These are phyloP conservation scores for Colletotrichum melonis DNA, from an alignment of 2,329 filamentous ascomycete genomes.

Conservation along the genomic window DNA sequence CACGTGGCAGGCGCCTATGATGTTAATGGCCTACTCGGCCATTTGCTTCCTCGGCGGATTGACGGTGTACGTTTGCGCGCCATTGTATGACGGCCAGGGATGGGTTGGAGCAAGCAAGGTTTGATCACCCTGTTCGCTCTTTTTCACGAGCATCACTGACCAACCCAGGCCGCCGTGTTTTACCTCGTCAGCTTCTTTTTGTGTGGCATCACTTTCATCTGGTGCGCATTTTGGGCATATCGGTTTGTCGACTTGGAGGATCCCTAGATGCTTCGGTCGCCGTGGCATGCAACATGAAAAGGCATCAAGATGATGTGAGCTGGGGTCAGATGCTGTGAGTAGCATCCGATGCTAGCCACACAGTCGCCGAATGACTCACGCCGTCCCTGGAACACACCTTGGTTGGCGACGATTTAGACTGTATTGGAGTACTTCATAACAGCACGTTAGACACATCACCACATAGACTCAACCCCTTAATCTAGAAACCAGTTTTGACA, in stretches of 20 bases:
- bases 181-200: conserved; percentile 38
- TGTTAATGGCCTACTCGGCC: conserved; percentile 42
- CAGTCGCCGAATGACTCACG: conserved; percentile 30
- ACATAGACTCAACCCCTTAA: not conserved
- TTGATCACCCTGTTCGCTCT: not conserved
- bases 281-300: not conserved
- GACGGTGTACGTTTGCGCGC: conserved; percentile 40
- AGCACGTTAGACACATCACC: not conserved
- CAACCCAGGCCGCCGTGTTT: conserved; percentile 35
- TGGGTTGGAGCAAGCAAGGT: conserved; percentile 37
- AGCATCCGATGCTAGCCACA: not conserved
- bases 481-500: not conserved
- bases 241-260: conserved; percentile 39
- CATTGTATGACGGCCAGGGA: conserved; percentile 37
- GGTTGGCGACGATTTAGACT: not conserved
- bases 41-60: conserved; percentile 39
- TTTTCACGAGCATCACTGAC: not conserved
- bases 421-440: not conserved
- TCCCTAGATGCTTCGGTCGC: not conserved
- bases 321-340: not conserved
- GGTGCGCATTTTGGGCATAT: conserved; percentile 45
- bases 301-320: not conserved
- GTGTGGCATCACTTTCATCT: conserved; percentile 37
- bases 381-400: not conserved
- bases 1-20: conserved; percentile 44